Evolutionary conservation across 1,284 basidiomycete genomes (phyloP).

Genomic region (Sphaerobolus stellatus): DNA sequence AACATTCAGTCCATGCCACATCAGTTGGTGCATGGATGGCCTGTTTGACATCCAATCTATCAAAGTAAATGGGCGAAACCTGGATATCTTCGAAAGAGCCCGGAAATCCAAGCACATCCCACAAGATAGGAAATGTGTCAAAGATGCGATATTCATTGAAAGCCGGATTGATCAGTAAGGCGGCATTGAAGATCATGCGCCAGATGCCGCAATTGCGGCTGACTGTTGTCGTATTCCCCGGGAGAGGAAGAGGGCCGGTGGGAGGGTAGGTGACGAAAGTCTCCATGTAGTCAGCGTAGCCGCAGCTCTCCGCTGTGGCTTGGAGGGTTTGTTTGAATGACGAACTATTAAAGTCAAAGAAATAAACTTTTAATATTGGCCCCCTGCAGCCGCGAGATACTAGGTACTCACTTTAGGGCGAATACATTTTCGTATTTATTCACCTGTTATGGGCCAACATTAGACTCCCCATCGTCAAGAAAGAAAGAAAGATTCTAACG

Average conservation of each 20-base stretch:
- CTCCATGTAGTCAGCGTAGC: slow-evolving; percentile 61
- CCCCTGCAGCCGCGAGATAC: slow-evolving; percentile 11
- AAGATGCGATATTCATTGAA: slow-evolving; percentile 78
- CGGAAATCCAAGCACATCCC: slow-evolving; percentile 78
- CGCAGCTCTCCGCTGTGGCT: slow-evolving; percentile 50
- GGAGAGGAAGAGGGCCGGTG: slow-evolving; percentile 54
- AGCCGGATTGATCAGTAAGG: slow-evolving; percentile 64
- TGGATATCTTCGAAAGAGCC: slow-evolving; percentile 58
- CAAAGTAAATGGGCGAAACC: slow-evolving; percentile 56
- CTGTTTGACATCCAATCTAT: slow-evolving; percentile 65
- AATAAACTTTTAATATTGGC: slow-evolving; percentile 16
- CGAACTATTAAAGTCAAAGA: slow-evolving; percentile 45
- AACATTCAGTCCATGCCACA: slow-evolving; percentile 65
- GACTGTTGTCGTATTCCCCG: slow-evolving; percentile 45
- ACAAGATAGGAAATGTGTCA: slow-evolving; percentile 63
- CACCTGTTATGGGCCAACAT: background rate
- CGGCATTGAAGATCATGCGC: slow-evolving; percentile 59
- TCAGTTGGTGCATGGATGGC: slow-evolving; percentile 70
- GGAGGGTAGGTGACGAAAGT: slow-evolving; percentile 70
- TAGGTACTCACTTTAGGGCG: slow-evolving; percentile 56
- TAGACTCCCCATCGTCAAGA: background rate
- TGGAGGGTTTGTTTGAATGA: slow-evolving; percentile 63
- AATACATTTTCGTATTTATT: slow-evolving; percentile 69
- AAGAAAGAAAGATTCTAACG: slow-evolving; percentile 32
- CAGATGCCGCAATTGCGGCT: slow-evolving; percentile 64